Evolutionary conservation across 192 early-diverging fungal species (phyloP).

Genomic region (Gorgonomyces haynaldii): DNA sequence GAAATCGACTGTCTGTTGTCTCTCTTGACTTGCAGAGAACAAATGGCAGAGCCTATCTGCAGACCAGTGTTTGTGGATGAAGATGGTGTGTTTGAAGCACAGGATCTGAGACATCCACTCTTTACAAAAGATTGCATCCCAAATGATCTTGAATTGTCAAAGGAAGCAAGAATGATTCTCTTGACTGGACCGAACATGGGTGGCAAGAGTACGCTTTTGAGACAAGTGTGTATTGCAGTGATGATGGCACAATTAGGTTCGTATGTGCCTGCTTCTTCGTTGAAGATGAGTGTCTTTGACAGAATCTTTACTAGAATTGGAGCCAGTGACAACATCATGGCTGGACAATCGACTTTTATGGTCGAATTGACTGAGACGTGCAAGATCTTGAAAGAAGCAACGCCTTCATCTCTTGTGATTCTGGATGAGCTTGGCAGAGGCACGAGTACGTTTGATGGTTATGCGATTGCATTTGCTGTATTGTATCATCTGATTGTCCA

Average conservation of each 20-base stretch:
- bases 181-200: constrained; percentile 99
- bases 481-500: constrained; percentile 72
- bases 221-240: constrained; percentile 86
- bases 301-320: constrained; percentile 96
- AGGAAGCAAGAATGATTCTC: constrained; percentile 62
- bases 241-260: constrained; percentile 95
- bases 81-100: constrained; percentile 60
- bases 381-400: constrained; percentile 83
- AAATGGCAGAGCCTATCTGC: constrained; percentile 65
- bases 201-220: constrained; percentile 92
- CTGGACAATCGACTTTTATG: constrained; percentile 96
- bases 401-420: constrained; percentile 80
- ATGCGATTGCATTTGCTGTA: constrained; percentile 88
- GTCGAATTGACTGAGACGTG: constrained; percentile 86
- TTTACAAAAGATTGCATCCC: constrained; percentile 85
- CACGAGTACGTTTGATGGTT: constrained; percentile 92
- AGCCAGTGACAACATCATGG: constrained; percentile 92
- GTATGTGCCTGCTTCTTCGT: constrained; percentile 77
- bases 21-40: constrained; percentile 36
- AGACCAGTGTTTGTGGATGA: constrained; percentile 72
- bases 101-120: constrained; percentile 91
- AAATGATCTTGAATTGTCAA: constrained; percentile 81
- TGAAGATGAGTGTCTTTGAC: constrained; percentile 70
- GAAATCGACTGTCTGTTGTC: constrained; percentile 81
- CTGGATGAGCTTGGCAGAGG: constrained; percentile 97